phyloP scores from a whole-genome alignment of 495 filamentous ascomycete species.

The Hyaloscypha variabilis region DNA sequence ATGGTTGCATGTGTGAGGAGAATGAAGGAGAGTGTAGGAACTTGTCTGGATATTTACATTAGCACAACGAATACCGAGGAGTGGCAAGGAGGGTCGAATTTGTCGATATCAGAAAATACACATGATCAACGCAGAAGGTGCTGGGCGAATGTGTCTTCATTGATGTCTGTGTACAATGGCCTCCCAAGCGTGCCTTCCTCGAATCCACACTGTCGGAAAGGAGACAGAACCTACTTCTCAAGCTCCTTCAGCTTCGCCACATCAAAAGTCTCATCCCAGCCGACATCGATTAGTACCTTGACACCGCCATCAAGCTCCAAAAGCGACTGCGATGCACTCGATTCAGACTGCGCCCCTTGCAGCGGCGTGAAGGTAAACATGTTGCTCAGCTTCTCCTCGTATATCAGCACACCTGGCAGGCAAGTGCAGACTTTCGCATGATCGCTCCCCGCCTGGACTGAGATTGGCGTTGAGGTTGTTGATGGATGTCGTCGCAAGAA shows the following conservation, averaged over 20 bases:
- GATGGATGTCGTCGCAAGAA: conserved; percentile 13
- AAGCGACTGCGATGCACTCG: conserved; percentile 87
- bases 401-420: conserved; percentile 19
- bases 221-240: conserved; percentile 69
- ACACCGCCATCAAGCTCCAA: conserved; percentile 95
- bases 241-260: conserved; percentile 77
- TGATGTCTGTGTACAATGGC: conserved; percentile 31
- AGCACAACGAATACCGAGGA: background rate
- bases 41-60: conserved; percentile 57
- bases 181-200: background rate
- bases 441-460: background rate
- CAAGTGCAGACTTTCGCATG: conserved; percentile 8
- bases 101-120: background rate
- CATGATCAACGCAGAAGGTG: background rate
- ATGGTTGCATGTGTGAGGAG: conserved; percentile 93
- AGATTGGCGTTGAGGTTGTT: background rate
- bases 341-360: conserved; percentile 85
- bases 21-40: conserved; percentile 88
- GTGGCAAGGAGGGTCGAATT: background rate
- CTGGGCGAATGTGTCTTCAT: conserved; percentile 23
- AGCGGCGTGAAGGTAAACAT: conserved; percentile 98
- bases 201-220: background rate
- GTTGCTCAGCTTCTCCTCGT: conserved; percentile 20
- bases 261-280: conserved; percentile 93
- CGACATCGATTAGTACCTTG: conserved; percentile 92